Evolutionary conservation across 2,329 filamentous ascomycete species (phyloP).

Genomic region (Aspergillus neoniger): DNA sequence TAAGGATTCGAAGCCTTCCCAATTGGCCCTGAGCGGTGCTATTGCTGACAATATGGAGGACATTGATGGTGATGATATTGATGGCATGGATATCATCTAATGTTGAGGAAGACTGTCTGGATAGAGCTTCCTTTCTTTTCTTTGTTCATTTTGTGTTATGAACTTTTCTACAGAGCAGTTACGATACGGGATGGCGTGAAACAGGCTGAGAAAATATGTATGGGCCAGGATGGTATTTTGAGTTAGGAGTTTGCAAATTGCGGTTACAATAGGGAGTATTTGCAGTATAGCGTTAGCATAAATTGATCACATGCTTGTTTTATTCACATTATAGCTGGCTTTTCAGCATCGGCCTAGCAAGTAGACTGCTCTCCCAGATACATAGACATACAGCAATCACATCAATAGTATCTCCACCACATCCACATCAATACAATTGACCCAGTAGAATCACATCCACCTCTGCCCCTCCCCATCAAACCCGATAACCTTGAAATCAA

Average conservation of each 20-base stretch:
- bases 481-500: slow-evolving; percentile 64
- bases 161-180: slow-evolving; percentile 8
- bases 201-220: neutral
- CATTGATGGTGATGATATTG: slow-evolving; percentile 49
- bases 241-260: neutral
- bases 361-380: neutral
- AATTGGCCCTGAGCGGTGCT: slow-evolving; percentile 29
- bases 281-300: neutral
- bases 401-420: neutral
- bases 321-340: neutral
- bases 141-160: slow-evolving; percentile 1
- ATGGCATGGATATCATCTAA: slow-evolving; percentile 47
- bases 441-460: slow-evolving; percentile 45
- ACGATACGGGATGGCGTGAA: neutral
- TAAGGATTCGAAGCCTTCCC: slow-evolving; percentile 34
- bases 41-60: slow-evolving; percentile 42
- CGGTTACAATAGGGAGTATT: neutral
- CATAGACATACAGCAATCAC: neutral
- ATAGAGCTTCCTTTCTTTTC: neutral
- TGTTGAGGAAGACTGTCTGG: neutral
- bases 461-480: slow-evolving; percentile 59
- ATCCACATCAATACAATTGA: neutral
- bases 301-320: neutral
- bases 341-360: too few species aligned
- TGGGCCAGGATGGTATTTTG: neutral